Evolutionary conservation across 2,329 filamentous ascomycete genomes (phyloP), one percentile per base, ranked within the genome.

Genomic region (Ophiocordyceps robertsii): DNA sequence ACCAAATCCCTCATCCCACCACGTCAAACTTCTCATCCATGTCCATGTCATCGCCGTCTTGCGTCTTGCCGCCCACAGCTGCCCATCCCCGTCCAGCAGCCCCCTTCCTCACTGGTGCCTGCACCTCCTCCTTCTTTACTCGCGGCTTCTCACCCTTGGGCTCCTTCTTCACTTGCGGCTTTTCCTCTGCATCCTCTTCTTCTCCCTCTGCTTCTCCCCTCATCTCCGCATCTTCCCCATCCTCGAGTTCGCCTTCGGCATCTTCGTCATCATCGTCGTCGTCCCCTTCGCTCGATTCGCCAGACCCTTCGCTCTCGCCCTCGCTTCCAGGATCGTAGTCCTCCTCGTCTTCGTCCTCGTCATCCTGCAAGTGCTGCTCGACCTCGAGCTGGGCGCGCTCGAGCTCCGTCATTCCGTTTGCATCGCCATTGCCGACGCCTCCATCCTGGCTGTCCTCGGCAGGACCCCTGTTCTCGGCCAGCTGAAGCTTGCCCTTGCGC

Each of bases 291-390:
- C 61, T 66, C 29, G 66, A 70, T 2, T 55, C 55, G 0, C 73
- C 75, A 1, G 68, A 72, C 0, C 75, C 75, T 11, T 73, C 76
- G 41, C 73, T 77, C 6, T 78, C 74, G 0, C 65, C 75, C 6
- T 78, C 74, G 33, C 68, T 75, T 0, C 73, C 75, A 0, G 78
- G 78, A 45, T 82, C 75, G 49, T 81, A 81, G 50, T 82, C 77
- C 49, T 82, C 77, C 49, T 81, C 78, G 5, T 77, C 66, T 43
- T 79, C 76, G 39, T 79, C 77, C 43, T 80, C 76, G 2, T 77
- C 75, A 32, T 80, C 73, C 45, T 75, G 70, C 31, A 75, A 48
- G 45, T 63, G 60, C 49, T 75, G 68, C 52, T 78, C 73, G 3
- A 60, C 64, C 48, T 77, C 72, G 9, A 59, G 46, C 38, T 71